A percentile compares a stretch with the other conserved stretches of the same genome.
Conservation (phyloP, 805 yeast species). For the Yarrowia sp. region DNA sequence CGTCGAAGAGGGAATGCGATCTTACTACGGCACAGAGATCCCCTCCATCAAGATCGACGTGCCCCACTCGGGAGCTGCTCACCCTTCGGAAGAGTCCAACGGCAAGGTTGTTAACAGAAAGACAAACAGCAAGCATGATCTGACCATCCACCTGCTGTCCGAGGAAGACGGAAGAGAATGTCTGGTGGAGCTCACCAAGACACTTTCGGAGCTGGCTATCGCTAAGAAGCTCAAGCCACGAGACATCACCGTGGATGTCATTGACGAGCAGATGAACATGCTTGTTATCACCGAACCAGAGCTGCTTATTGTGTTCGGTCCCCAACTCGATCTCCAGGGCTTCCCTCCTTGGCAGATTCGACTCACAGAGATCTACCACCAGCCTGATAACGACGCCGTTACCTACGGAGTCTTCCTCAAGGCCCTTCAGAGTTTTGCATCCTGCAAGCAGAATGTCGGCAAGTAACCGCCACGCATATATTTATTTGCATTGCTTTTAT, state of each 20-base stretch:
- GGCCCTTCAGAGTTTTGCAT: constrained; percentile 51
- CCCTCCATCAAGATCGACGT: constrained; percentile 63
- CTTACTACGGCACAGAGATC: constrained; percentile 69
- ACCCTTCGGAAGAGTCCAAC: constrained; percentile 31
- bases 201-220: constrained; percentile 73
- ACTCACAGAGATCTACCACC: constrained; percentile 86
- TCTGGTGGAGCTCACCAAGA: constrained; percentile 80
- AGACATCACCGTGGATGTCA: constrained; percentile 70
- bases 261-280: constrained; percentile 55
- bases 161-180: constrained; percentile 85
- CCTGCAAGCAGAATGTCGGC: constrained; percentile 86
- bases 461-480: constrained; percentile 44
- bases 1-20: constrained; percentile 56
- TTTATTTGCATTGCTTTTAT: constrained; percentile 24
- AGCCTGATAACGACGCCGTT: constrained; percentile 75
- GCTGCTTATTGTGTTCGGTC: constrained; percentile 76
- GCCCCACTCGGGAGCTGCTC: constrained; percentile 51
- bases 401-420: constrained; percentile 74
- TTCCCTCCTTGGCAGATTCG: constrained; percentile 98
- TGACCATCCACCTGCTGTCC: constrained; percentile 66
- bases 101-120: constrained; percentile 15
- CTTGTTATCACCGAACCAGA: constrained; percentile 93
- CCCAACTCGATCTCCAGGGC: constrained; percentile 85
- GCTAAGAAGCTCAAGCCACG: constrained; percentile 56
- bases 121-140: constrained; percentile 32